A percentile compares a stretch with the other conserved stretches of the same genome.
Evolutionary conservation across 2,329 filamentous ascomycete genomes (phyloP).

Genomic region (Rhinocladiella mackenziei): DNA sequence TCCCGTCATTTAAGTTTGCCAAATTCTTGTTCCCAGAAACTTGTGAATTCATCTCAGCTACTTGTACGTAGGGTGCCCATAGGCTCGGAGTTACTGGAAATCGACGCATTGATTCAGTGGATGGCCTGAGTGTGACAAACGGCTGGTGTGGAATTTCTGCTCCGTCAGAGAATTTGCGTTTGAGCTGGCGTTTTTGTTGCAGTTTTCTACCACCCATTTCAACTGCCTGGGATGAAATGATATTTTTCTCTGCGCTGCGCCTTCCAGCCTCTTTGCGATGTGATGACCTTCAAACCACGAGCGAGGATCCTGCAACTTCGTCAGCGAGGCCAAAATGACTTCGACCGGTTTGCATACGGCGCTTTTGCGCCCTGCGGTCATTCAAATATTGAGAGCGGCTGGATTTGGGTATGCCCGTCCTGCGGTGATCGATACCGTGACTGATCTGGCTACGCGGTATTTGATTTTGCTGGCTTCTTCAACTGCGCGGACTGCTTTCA

Average conservation of each 20-base stretch:
- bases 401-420: slow-evolving; percentile 82
- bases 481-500: slow-evolving; percentile 66
- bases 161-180: not conserved
- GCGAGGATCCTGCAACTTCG: not conserved
- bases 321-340: slow-evolving; percentile 39
- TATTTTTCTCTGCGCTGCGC: not conserved
- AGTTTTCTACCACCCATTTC: slow-evolving; percentile 3
- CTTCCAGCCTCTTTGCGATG: slow-evolving; percentile 1
- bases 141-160: not conserved
- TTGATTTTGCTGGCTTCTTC: slow-evolving; percentile 68
- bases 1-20: slow-evolving; percentile 3
- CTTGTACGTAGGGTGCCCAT: not conserved
- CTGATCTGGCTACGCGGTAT: slow-evolving; percentile 80
- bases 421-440: slow-evolving; percentile 79
- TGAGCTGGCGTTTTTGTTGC: slow-evolving; percentile 1
- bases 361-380: slow-evolving; percentile 77
- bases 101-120: not conserved
- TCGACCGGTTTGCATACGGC: slow-evolving; percentile 61
- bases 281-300: slow-evolving; percentile 2
- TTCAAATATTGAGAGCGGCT: slow-evolving; percentile 86
- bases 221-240: not conserved
- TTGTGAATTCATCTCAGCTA: slow-evolving; percentile 7
- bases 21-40: slow-evolving; percentile 8
- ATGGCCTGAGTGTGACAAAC: slow-evolving; percentile 9
- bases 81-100: not conserved